Conservation (phyloP, 2,329 filamentous ascomycete species). For the Cadophora luteo-olivacea region DNA sequence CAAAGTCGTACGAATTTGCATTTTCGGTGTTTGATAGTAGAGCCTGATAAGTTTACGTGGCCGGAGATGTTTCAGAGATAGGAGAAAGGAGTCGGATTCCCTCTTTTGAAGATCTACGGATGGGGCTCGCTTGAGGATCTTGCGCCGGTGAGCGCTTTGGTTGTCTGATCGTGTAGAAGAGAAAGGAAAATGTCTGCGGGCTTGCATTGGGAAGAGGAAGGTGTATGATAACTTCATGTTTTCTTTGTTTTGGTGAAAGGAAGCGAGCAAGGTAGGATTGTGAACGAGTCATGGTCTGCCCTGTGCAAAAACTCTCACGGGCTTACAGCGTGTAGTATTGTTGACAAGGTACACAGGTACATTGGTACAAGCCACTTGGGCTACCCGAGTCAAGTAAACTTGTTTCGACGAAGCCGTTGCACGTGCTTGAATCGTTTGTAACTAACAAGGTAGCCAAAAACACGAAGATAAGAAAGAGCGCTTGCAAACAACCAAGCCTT, state of each 20-base stretch:
- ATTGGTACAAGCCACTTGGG: too few relatives aligned
- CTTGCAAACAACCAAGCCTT: background rate
- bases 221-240: background rate
- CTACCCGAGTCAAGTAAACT: background rate
- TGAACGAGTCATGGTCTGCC: background rate
- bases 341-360: too few relatives aligned
- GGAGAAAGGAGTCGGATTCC: background rate
- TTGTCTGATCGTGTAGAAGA: background rate
- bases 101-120: background rate
- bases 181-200: background rate
- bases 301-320: background rate
- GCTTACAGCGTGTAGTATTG: background rate
- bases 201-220: background rate
- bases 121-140: background rate
- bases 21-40: background rate
- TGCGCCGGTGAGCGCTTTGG: background rate
- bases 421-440: background rate
- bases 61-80: background rate
- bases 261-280: background rate
- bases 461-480: background rate
- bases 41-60: background rate
- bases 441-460: background rate
- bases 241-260: background rate
- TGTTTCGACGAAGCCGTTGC: background rate
- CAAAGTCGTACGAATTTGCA: slow-evolving; percentile 2